These are phyloP conservation scores for Diaporthe ilicicola DNA, from an alignment of 2,329 filamentous ascomycete species.

Conservation along the genomic window DNA sequence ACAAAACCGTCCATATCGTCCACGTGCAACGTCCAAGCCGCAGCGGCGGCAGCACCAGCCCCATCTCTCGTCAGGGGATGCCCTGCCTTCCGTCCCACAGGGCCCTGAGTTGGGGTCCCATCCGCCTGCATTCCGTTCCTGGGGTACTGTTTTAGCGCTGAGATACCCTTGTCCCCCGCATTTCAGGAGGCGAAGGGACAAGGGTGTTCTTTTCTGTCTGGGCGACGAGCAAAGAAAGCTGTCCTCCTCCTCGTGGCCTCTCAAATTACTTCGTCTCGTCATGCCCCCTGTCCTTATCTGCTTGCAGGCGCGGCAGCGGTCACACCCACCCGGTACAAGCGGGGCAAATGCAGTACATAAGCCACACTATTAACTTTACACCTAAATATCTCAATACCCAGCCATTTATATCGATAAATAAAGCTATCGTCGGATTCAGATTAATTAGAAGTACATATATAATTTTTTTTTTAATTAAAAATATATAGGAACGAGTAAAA, in stretches of 20 bases:
- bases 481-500: no score
- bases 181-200: neutral
- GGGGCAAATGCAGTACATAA: no score
- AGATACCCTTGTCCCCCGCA: constrained; percentile 19
- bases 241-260: neutral
- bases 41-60: neutral
- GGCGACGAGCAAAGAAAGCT: neutral
- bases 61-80: constrained; percentile 18
- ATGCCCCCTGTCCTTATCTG: constrained; percentile 10
- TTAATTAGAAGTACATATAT: no score
- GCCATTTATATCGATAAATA: no score
- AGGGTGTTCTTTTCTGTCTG: neutral
- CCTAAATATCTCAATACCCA: no score
- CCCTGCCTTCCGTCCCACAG: constrained; percentile 18
- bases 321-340: no score
- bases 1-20: constrained; percentile 18
- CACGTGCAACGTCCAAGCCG: constrained; percentile 12
- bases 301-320: no score
- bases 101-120: constrained; percentile 4
- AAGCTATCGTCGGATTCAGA: no score
- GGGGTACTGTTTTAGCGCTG: constrained; percentile 25
- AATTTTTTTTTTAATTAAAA: no score
- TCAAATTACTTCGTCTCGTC: neutral
- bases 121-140: constrained; percentile 20
- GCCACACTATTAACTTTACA: no score